Conservation (phyloP, 768 basidiomycete genomes). For the Amanita pallidorosea region DNA sequence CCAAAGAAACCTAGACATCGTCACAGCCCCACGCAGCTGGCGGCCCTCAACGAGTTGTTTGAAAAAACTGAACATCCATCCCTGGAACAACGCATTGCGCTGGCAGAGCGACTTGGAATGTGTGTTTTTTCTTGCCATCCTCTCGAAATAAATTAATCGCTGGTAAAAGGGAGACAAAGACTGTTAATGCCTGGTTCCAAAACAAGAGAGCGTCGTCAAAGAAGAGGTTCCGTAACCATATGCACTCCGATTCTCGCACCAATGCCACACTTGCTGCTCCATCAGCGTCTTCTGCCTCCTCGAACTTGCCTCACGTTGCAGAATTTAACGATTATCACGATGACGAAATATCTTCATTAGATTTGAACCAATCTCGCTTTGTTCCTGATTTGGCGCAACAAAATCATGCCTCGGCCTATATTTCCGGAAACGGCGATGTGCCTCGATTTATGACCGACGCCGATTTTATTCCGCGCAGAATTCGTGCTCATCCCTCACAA, state of each 20-base stretch:
- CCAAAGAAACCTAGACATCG: constrained; percentile 74
- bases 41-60: constrained; percentile 69
- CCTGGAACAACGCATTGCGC: constrained; percentile 51
- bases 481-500: constrained; percentile 51
- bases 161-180: constrained; percentile 63
- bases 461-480: constrained; percentile 44
- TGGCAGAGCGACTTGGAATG: constrained; percentile 72
- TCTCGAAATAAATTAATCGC: constrained; percentile 9
- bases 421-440: constrained; percentile 37
- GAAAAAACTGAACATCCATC: constrained; percentile 69
- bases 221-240: constrained; percentile 41
- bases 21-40: constrained; percentile 61
- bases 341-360: constrained; percentile 30
- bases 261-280: constrained; percentile 10
- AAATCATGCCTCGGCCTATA: constrained; percentile 26
- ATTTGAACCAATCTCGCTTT: constrained; percentile 22
- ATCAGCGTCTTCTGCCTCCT: constrained; percentile 21
- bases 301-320: constrained; percentile 17
- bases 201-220: constrained; percentile 79
- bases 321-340: constrained; percentile 37
- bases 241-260: constrained; percentile 15
- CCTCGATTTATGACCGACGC: constrained; percentile 39
- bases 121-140: constrained; percentile 26
- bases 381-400: constrained; percentile 21
- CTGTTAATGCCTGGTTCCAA: constrained; percentile 81